Evolutionary conservation across 148 eudicot species (phyloP).

Genomic region (Amaranthus cruentus): DNA sequence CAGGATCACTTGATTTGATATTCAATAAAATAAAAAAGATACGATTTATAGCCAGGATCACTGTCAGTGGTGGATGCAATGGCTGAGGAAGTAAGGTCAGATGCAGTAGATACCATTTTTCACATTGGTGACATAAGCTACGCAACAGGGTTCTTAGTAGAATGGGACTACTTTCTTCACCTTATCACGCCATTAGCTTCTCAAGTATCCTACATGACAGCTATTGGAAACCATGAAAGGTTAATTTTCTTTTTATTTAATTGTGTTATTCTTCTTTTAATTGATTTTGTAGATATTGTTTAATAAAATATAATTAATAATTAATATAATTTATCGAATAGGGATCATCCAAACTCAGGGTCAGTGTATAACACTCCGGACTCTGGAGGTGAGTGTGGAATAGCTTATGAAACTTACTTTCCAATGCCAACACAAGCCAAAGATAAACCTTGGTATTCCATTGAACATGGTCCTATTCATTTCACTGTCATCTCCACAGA

Average conservation of each 20-base stretch:
- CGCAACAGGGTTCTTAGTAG: conserved; percentile 82
- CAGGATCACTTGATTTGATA: no score
- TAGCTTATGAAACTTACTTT: conserved; percentile 85
- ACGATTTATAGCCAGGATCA: conserved; percentile 61
- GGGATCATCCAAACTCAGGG: conserved; percentile 61
- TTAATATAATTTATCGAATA: conserved; percentile 1
- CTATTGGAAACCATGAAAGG: conserved; percentile 94
- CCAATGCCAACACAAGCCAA: conserved; percentile 65
- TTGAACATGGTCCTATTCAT: conserved; percentile 39
- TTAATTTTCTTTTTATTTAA: conserved; percentile 6
- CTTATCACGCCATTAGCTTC: conserved; percentile 65
- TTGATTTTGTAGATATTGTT: no score
- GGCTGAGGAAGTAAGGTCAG: conserved; percentile 48
- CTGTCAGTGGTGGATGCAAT: conserved; percentile 57
- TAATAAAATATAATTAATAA: no score
- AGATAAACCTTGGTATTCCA: conserved; percentile 69
- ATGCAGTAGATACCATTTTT: conserved; percentile 52
- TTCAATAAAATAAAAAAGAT: no score
- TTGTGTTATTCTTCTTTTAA: not conserved
- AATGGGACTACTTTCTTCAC: conserved; percentile 86
- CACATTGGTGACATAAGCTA: conserved; percentile 94
- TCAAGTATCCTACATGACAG: conserved; percentile 72
- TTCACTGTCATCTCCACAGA: conserved; percentile 40
- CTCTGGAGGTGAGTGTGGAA: conserved; percentile 95
- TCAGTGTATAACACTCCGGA: conserved; percentile 69